A percentile compares a stretch with the other conserved stretches of the same genome.
phyloP scores from a whole-genome alignment of 2,329 filamentous ascomycete genomes.

The Monosporascus ibericus region DNA sequence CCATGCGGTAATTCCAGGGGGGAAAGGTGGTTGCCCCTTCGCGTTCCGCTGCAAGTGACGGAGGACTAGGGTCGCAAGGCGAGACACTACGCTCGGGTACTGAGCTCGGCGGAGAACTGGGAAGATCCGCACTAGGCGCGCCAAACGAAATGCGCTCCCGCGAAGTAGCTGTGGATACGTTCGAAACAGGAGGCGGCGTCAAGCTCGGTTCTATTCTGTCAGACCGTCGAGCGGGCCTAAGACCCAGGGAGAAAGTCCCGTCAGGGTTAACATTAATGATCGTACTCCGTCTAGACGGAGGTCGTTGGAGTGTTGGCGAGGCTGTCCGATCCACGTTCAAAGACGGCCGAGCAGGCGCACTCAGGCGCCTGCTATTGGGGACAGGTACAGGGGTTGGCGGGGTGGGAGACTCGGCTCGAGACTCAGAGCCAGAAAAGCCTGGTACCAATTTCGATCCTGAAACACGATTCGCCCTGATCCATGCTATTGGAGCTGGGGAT shows the following conservation, averaged over 20 bases:
- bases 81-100: constrained; percentile 38
- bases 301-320: constrained; percentile 19
- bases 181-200: constrained; percentile 38
- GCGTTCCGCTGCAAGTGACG: constrained; percentile 25
- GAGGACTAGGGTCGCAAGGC: constrained; percentile 27
- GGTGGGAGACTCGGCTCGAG: constrained; percentile 24
- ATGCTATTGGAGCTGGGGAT: constrained; percentile 30
- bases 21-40: constrained; percentile 30
- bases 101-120: constrained; percentile 44
- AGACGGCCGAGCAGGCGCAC: constrained; percentile 27
- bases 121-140: constrained; percentile 38
- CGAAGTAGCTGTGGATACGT: constrained; percentile 41
- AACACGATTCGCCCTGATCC: constrained; percentile 32
- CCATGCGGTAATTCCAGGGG: constrained; percentile 48
- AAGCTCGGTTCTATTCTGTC: constrained; percentile 26
- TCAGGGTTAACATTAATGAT: constrained; percentile 47
- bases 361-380: constrained; percentile 31
- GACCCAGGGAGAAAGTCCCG: constrained; percentile 51
- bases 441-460: constrained; percentile 38
- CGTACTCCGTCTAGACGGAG: constrained; percentile 35
- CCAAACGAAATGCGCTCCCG: constrained; percentile 44
- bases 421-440: constrained; percentile 24
- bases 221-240: constrained; percentile 22
- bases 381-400: constrained; percentile 31
- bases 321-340: constrained; percentile 17